Evolutionary conservation across 345 rosid species (phyloP).

Genomic region (Populus pruinosa): DNA sequence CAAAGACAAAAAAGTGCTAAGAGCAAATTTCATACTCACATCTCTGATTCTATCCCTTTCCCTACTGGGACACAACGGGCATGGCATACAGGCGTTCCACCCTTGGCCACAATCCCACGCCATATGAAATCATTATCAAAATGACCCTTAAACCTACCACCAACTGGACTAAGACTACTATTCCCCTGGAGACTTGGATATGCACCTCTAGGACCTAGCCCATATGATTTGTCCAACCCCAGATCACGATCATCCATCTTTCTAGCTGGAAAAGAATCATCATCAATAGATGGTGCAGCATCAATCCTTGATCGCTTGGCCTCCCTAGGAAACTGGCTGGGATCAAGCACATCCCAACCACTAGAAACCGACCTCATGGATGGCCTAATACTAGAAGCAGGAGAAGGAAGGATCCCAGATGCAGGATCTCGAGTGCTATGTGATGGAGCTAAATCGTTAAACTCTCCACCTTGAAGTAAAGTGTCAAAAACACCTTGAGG

Average conservation of each 20-base stretch:
- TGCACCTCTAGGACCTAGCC: constrained; percentile 41
- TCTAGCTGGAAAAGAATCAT: constrained; percentile 45
- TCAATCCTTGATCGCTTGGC: constrained; percentile 72
- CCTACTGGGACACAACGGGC: constrained; percentile 70
- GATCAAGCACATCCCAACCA: constrained; percentile 76
- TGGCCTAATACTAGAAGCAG: constrained; percentile 51
- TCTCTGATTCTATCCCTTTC: constrained; percentile 47
- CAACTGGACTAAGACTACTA: constrained; percentile 44
- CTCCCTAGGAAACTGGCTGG: constrained; percentile 53
- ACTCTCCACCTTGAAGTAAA: constrained; percentile 47
- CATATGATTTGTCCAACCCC: constrained; percentile 42
- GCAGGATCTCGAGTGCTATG: constrained; percentile 24
- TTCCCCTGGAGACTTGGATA: constrained; percentile 35
- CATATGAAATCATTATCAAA: constrained; percentile 58
- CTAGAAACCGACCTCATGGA: constrained; percentile 46
- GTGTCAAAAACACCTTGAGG: constrained; percentile 53
- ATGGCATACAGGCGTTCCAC: constrained; percentile 72
- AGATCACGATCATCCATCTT: constrained; percentile 50
- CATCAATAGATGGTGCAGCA: constrained; percentile 38
- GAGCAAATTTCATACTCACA: constrained; percentile 44
- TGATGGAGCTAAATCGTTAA: constrained; percentile 36
- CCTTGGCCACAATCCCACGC: constrained; percentile 76
- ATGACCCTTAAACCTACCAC: constrained; percentile 29
- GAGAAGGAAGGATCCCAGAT: constrained; percentile 51
- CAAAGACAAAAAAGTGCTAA: not conserved